Evolutionary conservation across 1,284 basidiomycete genomes (phyloP), one percentile per base, ranked within the genome.

Genomic region (Cerrena zonata): DNA sequence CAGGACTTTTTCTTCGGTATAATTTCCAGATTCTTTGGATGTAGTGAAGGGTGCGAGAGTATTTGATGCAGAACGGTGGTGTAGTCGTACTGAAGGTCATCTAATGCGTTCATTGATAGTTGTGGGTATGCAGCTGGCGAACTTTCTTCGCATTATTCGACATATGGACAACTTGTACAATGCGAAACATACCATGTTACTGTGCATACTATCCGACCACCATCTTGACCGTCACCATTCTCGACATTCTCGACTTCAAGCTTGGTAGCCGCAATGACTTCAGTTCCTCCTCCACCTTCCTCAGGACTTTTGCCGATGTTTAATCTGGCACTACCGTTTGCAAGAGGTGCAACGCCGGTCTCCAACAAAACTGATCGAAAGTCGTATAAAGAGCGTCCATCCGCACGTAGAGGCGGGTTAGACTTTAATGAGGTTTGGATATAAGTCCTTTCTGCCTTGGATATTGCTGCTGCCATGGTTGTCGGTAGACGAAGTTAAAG

Each of bases 81-180:
- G 50, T 87, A 67, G 63, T 89, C 86, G 53, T 81, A 72, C 58
- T 87, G 84, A 2, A 88, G 71, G 51, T 89, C 86, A 39, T 91
- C 88, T 3, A 90, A 59, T 15, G 80, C 78, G 41, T 69, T 69
- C 2, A 78, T 68, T 0, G 81, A 76, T 26, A 86, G 70, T 44
- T 81, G 74, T 0, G 89, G 84, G 61, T 89, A 90, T 1, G 89
- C 87, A 38, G 84, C 77, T 5, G 86, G 84, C 48, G 88, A 86
- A 62, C 88, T 90, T 64, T 64, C 69, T 75, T 75, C 54, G 65
- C 57, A 58, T 55, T 50, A 61, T 54, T 72, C 59, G 68, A 30
- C 26, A 44, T 13, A 45, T 44, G 30, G 30, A 34, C 30, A 34
- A 34, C 30, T 7, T 34, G 18, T 48, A 24, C 18, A 49, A 50